Percentiles rank a stretch among this genome's conserved stretches.
Conservation (phyloP, 371 early-diverging fungal species). For the Apophysomyces sp. region DNA sequence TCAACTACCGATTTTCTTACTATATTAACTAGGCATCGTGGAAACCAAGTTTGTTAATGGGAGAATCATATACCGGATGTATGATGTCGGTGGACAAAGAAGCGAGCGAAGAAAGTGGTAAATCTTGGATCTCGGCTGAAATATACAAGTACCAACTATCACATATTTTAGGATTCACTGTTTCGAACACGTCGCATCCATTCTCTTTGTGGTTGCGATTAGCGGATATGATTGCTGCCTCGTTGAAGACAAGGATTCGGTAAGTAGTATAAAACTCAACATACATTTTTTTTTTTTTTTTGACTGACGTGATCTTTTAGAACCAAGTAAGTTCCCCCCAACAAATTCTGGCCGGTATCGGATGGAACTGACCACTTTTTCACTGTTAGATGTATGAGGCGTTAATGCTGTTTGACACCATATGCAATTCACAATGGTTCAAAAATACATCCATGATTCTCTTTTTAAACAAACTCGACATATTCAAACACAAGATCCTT, state of each 20-base stretch:
- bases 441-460: conserved; percentile 78
- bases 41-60: conserved; percentile 87
- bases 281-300: too few species aligned
- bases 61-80: conserved; percentile 79
- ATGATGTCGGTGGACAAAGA: conserved; percentile 96
- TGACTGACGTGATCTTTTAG: neutral
- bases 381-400: conserved; percentile 48
- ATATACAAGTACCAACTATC: neutral
- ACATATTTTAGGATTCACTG: conserved; percentile 72
- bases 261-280: too few species aligned
- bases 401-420: conserved; percentile 69
- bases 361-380: neutral
- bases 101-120: conserved; percentile 91
- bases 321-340: neutral
- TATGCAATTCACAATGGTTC: conserved; percentile 81
- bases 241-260: conserved; percentile 91
- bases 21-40: conserved; percentile 66
- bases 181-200: conserved; percentile 92
- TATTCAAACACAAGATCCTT: conserved; percentile 73
- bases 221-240: conserved; percentile 94
- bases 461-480: conserved; percentile 84
- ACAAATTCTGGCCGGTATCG: neutral
- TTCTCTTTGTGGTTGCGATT: conserved; percentile 90
- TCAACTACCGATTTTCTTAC: neutral
- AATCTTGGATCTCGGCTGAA: neutral